Evolutionary conservation across 352 stramenopile genomes (phyloP), one percentile per base, ranked within the genome.

Genomic region (Phytopythium oedochilum): DNA sequence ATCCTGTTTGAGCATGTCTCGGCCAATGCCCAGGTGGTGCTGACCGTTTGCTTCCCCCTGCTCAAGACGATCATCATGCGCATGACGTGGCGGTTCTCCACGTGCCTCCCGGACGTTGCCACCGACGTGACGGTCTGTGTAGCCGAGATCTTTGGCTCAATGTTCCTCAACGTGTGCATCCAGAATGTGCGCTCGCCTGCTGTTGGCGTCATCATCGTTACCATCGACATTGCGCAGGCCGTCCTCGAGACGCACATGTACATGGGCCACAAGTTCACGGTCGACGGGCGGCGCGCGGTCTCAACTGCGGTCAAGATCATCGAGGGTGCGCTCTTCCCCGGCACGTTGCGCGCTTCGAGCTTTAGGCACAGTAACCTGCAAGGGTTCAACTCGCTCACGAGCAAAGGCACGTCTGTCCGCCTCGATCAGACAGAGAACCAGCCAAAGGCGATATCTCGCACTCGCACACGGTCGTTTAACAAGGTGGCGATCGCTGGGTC

Each of bases 221-320:
- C 47, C 12, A 55, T 64, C 11, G 61, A 63, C 18, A 25, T 61
- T n/a, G 23, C 25, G n/a, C 61, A 68, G 34, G 44, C 52, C 0
- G 15, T 64, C 2, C 0, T 68, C 9, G 61, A 63, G 32, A 53
- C 54, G 17, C 52, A 42, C 36, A 61, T 57, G 47, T 73, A 73
- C 28, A 45, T 60, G 17, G 57, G n/a, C 0, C 61, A 75, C 32
- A 60, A 57, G 17, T 73, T 70, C 31, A 63, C 73, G 4, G 55
- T 61, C 17, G 60, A 73, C 31, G 57, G 61, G 12, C 39, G 39
- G 20, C 57, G 43, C 10, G 71, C 67, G 5, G 20, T 75, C 3
- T 48, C 61, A 42, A 73, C 67, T 1, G 60, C 57, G 5, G 46
- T 61, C 10, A 73, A 75, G 57, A 72, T 75, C 38, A 44, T 73